Evolutionary conservation across 163 green algal species (phyloP).

Genomic region (Coccomyxa subellipsoidea): DNA sequence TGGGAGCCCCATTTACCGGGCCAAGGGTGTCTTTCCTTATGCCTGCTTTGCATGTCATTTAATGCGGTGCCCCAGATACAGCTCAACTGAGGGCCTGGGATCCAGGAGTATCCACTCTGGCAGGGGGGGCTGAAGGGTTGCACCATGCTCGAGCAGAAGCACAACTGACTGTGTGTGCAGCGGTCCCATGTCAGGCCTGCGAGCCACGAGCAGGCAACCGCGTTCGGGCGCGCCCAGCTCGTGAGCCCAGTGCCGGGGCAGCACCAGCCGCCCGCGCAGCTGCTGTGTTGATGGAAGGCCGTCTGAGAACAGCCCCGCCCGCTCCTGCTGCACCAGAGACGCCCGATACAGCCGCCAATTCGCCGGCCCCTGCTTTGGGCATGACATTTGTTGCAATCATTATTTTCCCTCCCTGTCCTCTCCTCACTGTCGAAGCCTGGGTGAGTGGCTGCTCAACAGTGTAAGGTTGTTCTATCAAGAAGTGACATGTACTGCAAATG

Average conservation of each 20-base stretch:
- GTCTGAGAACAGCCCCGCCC: conserved; percentile 1
- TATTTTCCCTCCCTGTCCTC: too few species aligned
- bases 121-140: too few species aligned
- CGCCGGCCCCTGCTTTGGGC: background rate
- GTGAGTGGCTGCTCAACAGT: too few species aligned
- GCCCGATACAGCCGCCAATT: background rate
- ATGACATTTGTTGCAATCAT: too few species aligned
- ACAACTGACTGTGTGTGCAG: conserved; percentile 29
- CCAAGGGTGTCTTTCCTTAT: too few species aligned
- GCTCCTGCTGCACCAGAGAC: conserved; percentile 1
- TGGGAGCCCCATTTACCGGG: background rate
- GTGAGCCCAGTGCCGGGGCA: conserved; percentile 31
- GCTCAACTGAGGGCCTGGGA: too few species aligned
- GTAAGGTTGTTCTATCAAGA: too few species aligned
- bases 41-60: too few species aligned
- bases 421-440: too few species aligned
- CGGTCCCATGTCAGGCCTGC: conserved; percentile 25
- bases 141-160: conserved; percentile 26
- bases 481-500: too few species aligned
- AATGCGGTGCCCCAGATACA: too few species aligned
- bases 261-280: background rate
- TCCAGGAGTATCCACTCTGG: too few species aligned
- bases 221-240: conserved; percentile 30
- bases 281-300: background rate
- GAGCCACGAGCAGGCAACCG: conserved; percentile 41